Evolutionary conservation across 2,329 filamentous ascomycete genomes (phyloP).

Genomic region (Lojkania enalia): DNA sequence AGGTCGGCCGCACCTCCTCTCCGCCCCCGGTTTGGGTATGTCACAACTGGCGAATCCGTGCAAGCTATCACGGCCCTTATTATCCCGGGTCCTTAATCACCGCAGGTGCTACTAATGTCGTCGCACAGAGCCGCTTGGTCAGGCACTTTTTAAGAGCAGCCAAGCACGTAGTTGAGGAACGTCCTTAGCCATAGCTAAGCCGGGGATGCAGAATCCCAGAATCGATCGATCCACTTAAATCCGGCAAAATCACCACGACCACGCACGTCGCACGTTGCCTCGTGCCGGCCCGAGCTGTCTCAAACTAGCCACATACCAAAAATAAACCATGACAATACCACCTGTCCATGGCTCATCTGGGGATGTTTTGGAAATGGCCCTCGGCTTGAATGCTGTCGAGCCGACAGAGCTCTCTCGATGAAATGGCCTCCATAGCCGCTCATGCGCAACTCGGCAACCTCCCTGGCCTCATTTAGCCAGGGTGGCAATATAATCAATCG

Average conservation of each 20-base stretch:
- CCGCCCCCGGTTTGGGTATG: too few relatives aligned
- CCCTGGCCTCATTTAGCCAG: constrained; percentile 4
- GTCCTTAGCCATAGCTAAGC: constrained; percentile 13
- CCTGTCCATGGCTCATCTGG: background rate
- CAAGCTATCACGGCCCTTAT: too few relatives aligned
- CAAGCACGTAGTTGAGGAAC: constrained; percentile 5
- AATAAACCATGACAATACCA: constrained; percentile 12
- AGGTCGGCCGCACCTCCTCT: too few relatives aligned
- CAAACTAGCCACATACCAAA: constrained; percentile 12
- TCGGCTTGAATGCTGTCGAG: background rate
- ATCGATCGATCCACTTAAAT: constrained; percentile 8
- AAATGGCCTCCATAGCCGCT: background rate
- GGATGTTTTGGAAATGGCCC: background rate
- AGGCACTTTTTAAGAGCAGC: constrained; percentile 1
- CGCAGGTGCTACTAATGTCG: too few relatives aligned
- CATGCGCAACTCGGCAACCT: background rate
- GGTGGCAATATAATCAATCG: constrained; percentile 9
- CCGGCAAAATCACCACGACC: constrained; percentile 16
- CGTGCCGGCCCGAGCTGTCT: constrained; percentile 15
- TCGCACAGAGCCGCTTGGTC: too few relatives aligned
- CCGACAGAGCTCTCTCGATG: background rate
- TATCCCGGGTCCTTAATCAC: too few relatives aligned
- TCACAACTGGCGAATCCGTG: too few relatives aligned
- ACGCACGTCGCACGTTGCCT: constrained; percentile 15
- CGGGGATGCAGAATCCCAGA: constrained; percentile 6